Percentiles rank a stretch among this genome's conserved stretches.
These are phyloP conservation scores for Whalleya microplaca DNA, from an alignment of 2,329 filamentous ascomycete genomes.

Conservation along the genomic window DNA sequence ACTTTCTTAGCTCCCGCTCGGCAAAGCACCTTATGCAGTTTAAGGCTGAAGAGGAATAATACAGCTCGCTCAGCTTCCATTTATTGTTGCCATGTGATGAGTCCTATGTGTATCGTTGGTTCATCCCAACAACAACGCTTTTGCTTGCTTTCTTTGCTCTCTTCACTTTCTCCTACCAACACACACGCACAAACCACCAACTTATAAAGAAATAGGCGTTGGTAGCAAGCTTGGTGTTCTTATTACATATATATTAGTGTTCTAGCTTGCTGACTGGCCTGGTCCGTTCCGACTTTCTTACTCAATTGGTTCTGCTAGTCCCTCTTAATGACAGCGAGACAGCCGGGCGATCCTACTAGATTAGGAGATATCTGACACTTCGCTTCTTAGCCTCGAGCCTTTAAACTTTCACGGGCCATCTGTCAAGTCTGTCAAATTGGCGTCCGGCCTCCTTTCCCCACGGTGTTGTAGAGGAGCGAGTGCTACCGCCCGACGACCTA, in stretches of 20 bases:
- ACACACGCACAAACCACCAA: not conserved
- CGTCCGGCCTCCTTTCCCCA: conserved; percentile 8
- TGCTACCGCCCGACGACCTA: not conserved
- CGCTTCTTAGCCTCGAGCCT: conserved; percentile 5
- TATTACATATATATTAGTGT: conserved; percentile 1
- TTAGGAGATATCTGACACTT: conserved; percentile 13
- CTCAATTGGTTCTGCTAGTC: not conserved
- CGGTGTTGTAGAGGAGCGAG: conserved; percentile 7
- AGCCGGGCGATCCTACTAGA: conserved; percentile 16
- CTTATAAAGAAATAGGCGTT: not conserved
- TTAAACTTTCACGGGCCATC: not conserved
- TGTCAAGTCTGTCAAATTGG: conserved; percentile 16
- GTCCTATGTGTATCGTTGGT: conserved; percentile 1
- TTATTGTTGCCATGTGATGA: conserved; percentile 15
- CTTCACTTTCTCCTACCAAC: conserved; percentile 6
- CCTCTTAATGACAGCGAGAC: conserved; percentile 12
- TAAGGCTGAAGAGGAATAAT: conserved; percentile 21
- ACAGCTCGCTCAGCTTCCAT: not conserved
- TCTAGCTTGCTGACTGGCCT: not conserved
- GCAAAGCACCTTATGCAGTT: not conserved
- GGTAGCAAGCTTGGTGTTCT: conserved; percentile 8
- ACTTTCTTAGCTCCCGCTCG: not conserved
- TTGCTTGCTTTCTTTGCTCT: conserved; percentile 1
- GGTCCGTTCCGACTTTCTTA: too few species aligned
- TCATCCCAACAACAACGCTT: conserved; percentile 2